phyloP scores from a whole-genome alignment of 225 moss, liverwort and hornwort genomes.

The Straminergon stramineum region DNA sequence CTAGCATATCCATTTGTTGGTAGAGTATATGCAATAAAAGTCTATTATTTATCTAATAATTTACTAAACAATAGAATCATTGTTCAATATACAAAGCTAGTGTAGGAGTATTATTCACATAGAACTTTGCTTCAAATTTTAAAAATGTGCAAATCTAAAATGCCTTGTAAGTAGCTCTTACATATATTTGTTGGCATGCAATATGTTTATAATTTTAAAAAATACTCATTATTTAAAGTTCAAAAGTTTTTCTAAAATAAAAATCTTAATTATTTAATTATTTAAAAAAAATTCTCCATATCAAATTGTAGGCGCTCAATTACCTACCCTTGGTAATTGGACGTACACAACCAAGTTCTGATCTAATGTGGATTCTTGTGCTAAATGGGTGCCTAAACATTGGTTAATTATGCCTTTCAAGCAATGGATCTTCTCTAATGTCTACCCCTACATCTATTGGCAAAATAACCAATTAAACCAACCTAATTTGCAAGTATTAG shows the following conservation, averaged over 20 bases:
- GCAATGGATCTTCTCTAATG: no score
- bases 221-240: neutral
- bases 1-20: accelerated
- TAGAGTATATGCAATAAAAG: neutral
- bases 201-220: neutral
- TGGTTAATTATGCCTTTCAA: no score
- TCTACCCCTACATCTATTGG: no score
- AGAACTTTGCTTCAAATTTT: neutral
- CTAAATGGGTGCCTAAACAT: no score
- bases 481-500: no score
- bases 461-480: no score
- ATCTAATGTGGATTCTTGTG: no score
- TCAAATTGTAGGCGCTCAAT: no score
- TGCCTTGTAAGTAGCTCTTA: neutral
- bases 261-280: neutral
- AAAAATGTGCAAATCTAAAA: neutral
- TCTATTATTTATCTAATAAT: neutral
- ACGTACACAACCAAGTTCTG: no score
- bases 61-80: neutral
- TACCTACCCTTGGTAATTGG: no score
- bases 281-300: no score
- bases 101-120: neutral
- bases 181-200: neutral
- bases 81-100: neutral
- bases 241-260: neutral